phyloP scores from a whole-genome alignment of 1,139 yeast genomes.

The Suhomyces chickasaworum region DNA sequence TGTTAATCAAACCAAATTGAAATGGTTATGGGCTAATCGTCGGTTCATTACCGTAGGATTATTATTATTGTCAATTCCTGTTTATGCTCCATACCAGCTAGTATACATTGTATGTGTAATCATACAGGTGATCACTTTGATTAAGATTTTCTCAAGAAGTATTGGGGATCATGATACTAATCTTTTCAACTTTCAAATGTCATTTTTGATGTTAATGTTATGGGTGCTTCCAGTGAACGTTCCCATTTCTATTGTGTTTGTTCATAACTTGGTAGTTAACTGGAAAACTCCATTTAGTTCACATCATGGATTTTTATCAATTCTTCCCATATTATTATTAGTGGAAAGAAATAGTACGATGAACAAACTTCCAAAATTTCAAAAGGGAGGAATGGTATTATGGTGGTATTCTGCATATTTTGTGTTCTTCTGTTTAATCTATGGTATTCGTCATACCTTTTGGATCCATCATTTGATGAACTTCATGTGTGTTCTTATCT shows the following conservation, averaged over 20 bases:
- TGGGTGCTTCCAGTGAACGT: slow-evolving; percentile 71
- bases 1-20: not conserved
- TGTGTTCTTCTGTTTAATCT: slow-evolving; percentile 56
- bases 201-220: slow-evolving; percentile 58
- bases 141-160: slow-evolving; percentile 27
- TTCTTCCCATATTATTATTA: slow-evolving; percentile 60
- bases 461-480: slow-evolving; percentile 73
- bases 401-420: slow-evolving; percentile 36
- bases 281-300: slow-evolving; percentile 80
- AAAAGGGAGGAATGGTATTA: slow-evolving; percentile 2
- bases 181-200: slow-evolving; percentile 52
- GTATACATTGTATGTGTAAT: slow-evolving; percentile 63
- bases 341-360: slow-evolving; percentile 44
- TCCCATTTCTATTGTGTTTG: slow-evolving; percentile 68
- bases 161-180: slow-evolving; percentile 16
- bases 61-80: slow-evolving; percentile 46
- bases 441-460: slow-evolving; percentile 69
- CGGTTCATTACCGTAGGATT: slow-evolving; percentile 37
- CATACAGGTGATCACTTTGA: slow-evolving; percentile 51
- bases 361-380: slow-evolving; percentile 13
- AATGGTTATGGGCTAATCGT: slow-evolving; percentile 19
- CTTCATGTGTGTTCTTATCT: slow-evolving; percentile 50
- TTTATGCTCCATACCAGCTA: slow-evolving; percentile 78
- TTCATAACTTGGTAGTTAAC: slow-evolving; percentile 65
- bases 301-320: slow-evolving; percentile 70